phyloP scores from a whole-genome alignment of 352 stramenopile species.

The Porosira glacialis region DNA sequence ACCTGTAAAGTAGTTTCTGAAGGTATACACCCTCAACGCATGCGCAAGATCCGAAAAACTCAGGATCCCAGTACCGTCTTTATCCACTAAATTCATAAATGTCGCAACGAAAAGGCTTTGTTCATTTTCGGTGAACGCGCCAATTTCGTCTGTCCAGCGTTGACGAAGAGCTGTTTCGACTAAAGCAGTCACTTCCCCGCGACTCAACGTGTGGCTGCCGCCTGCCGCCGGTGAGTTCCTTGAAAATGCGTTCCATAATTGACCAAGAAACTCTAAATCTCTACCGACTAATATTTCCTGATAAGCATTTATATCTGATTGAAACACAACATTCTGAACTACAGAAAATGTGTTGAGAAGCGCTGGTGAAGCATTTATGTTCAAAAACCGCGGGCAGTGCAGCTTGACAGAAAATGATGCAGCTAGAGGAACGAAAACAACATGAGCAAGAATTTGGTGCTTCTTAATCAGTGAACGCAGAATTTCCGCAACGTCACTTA shows the following conservation, averaged over 20 bases:
- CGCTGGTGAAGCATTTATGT: slow-evolving; percentile 39
- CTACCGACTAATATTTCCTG: slow-evolving; percentile 9
- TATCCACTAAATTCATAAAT: slow-evolving; percentile 8
- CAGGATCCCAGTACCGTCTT: slow-evolving; percentile 13
- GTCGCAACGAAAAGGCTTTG: slow-evolving; percentile 9
- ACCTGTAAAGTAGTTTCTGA: slow-evolving; percentile 24
- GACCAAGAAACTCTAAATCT: slow-evolving; percentile 25
- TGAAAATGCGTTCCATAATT: slow-evolving; percentile 34
- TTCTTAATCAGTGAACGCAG: background rate
- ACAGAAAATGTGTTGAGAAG: slow-evolving; percentile 37
- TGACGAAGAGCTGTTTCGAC: slow-evolving; percentile 5
- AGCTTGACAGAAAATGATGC: slow-evolving; percentile 34
- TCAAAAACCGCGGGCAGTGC: slow-evolving; percentile 43
- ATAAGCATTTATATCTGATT: slow-evolving; percentile 21
- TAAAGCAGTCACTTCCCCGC: slow-evolving; percentile 4
- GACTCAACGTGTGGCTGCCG: slow-evolving; percentile 9
- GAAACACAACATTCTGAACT: slow-evolving; percentile 19
- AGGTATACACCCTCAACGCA: slow-evolving; percentile 7
- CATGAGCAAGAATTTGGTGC: slow-evolving; percentile 5
- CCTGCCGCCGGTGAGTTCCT: too few relatives aligned
- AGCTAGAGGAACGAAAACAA: slow-evolving; percentile 1
- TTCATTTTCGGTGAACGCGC: slow-evolving; percentile 6
- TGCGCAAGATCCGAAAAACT: slow-evolving; percentile 2
- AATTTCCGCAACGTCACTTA: too few relatives aligned
- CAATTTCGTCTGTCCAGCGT: slow-evolving; percentile 25